Conservation (phyloP, 129 eudicot species). For the Heracleum sosnowskyi region DNA sequence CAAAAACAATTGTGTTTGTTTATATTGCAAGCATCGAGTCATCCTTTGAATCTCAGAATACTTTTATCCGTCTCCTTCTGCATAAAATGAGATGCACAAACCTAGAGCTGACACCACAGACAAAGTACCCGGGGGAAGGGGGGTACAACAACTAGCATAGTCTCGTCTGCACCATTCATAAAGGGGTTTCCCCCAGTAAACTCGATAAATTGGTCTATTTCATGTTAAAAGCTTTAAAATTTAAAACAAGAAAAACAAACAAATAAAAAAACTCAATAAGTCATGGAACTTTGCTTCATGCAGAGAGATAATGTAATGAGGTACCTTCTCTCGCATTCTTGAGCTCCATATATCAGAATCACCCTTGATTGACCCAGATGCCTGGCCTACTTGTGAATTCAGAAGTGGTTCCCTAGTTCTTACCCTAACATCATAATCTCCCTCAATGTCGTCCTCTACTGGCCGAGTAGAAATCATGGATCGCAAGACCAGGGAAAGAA, state of each 20-base stretch:
- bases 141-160: no score
- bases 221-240: no score
- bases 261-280: not conserved
- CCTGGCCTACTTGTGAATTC: slow-evolving; percentile 37
- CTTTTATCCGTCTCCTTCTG: no score
- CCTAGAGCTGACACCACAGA: no score
- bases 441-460: slow-evolving; percentile 48
- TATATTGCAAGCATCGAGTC: not conserved
- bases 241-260: not conserved
- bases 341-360: slow-evolving; percentile 80
- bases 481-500: slow-evolving; percentile 52
- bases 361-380: slow-evolving; percentile 45
- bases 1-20: not conserved
- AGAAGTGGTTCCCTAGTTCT: slow-evolving; percentile 71
- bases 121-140: no score
- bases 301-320: not conserved
- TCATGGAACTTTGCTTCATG: not conserved
- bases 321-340: slow-evolving; percentile 82
- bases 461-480: slow-evolving; percentile 51
- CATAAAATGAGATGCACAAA: no score
- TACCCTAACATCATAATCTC: slow-evolving; percentile 38
- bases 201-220: no score
- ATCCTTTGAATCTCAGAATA: not conserved
- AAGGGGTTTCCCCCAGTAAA: no score
- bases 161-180: no score